Evolutionary conservation across 2,329 filamentous ascomycete species (phyloP).

Genomic region (Penicillium sp.): DNA sequence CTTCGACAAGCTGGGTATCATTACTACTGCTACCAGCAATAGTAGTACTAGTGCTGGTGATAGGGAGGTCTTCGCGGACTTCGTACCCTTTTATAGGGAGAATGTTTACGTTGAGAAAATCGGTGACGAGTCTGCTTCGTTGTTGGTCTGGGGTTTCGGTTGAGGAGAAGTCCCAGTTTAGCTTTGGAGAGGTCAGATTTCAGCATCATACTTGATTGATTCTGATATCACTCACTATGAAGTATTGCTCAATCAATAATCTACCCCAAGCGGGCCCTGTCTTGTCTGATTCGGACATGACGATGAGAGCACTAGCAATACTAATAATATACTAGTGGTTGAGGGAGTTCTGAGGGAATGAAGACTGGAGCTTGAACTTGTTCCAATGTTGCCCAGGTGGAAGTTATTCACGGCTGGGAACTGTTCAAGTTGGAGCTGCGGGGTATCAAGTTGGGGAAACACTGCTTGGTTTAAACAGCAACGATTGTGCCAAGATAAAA

Average conservation of each 20-base stretch:
- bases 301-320: neutral
- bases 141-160: slow-evolving; percentile 5
- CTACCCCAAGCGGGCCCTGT: slow-evolving; percentile 6
- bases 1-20: neutral
- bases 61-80: neutral
- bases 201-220: neutral
- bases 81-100: neutral
- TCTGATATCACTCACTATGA: neutral
- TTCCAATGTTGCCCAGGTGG: neutral
- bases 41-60: neutral
- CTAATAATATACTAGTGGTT: neutral
- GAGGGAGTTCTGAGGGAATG: neutral
- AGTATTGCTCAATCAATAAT: slow-evolving; percentile 4
- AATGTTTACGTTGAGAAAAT: neutral
- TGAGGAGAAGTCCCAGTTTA: slow-evolving; percentile 5
- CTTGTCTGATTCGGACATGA: slow-evolving; percentile 12
- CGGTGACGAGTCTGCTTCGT: slow-evolving; percentile 2
- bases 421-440: neutral
- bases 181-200: neutral
- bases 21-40: neutral
- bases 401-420: neutral
- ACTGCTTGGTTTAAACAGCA: neutral
- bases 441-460: neutral
- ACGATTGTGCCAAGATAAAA: neutral
- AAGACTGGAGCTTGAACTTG: neutral